phyloP scores from a whole-genome alignment of 768 basidiomycete genomes.

The Calocera cornea region DNA sequence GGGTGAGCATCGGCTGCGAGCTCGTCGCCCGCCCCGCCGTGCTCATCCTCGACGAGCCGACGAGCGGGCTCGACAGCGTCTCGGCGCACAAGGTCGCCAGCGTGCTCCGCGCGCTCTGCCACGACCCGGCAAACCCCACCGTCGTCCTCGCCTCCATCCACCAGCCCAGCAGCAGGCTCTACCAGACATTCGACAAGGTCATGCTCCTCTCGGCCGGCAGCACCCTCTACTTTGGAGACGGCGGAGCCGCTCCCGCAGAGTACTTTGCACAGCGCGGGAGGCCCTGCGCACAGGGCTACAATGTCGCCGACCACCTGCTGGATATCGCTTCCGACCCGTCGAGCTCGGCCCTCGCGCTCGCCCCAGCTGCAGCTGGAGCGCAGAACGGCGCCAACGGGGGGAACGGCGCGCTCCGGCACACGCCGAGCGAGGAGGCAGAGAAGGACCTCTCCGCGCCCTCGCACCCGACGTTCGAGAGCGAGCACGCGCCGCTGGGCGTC shows the following conservation, averaged over 20 bases:
- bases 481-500: neutral
- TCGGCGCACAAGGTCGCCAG: conserved; percentile 70
- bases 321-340: conserved; percentile 68
- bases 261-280: conserved; percentile 42
- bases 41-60: conserved; percentile 75
- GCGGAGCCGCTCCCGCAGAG: conserved; percentile 52
- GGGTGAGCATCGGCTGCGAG: conserved; percentile 83
- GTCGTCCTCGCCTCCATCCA: conserved; percentile 80
- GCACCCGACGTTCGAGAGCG: neutral
- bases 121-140: conserved; percentile 51
- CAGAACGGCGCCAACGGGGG: neutral
- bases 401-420: neutral
- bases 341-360: conserved; percentile 22
- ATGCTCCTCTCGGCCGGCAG: conserved; percentile 65
- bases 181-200: conserved; percentile 72
- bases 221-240: conserved; percentile 66
- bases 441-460: neutral
- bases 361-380: neutral
- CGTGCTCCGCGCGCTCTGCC: conserved; percentile 62
- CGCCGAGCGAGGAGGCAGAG: neutral
- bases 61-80: conserved; percentile 62
- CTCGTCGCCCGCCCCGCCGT: conserved; percentile 75
- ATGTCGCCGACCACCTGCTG: conserved; percentile 82
- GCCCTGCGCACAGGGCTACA: conserved; percentile 66
- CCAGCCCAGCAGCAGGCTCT: conserved; percentile 76